Evolutionary conservation across 768 basidiomycete species (phyloP).

Genomic region (Scleroderma citrinum): DNA sequence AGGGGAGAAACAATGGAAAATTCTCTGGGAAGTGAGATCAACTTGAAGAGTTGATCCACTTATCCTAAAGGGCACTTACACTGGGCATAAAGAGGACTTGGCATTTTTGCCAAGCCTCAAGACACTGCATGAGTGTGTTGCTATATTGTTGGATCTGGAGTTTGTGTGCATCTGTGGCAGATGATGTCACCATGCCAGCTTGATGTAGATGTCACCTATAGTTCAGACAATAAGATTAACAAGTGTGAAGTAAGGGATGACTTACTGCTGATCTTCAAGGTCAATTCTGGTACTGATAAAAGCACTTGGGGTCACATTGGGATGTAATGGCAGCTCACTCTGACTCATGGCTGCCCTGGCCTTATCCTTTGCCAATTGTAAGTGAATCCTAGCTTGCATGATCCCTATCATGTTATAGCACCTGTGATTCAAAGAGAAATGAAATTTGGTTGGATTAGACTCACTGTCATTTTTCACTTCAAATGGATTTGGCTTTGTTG

Average conservation of each 20-base stretch:
- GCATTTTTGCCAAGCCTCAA: no score
- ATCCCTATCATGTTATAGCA: background rate
- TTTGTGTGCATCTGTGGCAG: no score
- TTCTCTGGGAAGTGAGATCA: no score
- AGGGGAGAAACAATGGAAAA: no score
- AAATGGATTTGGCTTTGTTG: constrained; percentile 6
- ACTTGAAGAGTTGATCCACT: no score
- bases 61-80: no score
- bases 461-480: background rate
- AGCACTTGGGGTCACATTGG: background rate
- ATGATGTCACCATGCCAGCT: no score
- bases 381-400: constrained; percentile 6
- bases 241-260: background rate
- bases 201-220: background rate
- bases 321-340: constrained; percentile 2
- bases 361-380: constrained; percentile 13
- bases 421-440: background rate
- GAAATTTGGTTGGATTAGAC: background rate
- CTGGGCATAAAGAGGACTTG: no score
- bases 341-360: background rate
- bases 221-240: background rate
- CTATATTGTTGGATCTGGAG: no score
- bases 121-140: no score
- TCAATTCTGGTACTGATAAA: background rate
- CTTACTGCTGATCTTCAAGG: background rate